These are phyloP conservation scores for Globisporangium middletonii DNA, from an alignment of 352 stramenopile species.

Conservation along the genomic window DNA sequence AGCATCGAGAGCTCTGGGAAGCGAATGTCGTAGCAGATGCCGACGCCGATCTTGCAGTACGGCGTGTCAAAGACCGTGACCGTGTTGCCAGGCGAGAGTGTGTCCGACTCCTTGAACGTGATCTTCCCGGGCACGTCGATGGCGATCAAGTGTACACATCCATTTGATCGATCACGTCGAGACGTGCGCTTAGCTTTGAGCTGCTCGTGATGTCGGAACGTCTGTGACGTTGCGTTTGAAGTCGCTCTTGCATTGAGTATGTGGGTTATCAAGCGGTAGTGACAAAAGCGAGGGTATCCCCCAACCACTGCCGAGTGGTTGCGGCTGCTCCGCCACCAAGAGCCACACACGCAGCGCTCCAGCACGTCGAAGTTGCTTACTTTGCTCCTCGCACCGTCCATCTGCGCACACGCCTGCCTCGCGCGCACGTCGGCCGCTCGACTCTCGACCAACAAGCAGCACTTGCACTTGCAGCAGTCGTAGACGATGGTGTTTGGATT, in stretches of 20 bases:
- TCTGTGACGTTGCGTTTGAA: too few species aligned
- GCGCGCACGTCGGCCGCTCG: too few species aligned
- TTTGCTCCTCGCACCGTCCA: too few species aligned
- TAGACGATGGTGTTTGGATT: constrained; percentile 61
- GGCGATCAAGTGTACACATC: constrained; percentile 97
- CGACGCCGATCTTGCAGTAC: constrained; percentile 94
- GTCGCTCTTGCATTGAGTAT: too few species aligned
- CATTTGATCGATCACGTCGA: too few species aligned
- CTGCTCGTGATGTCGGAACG: too few species aligned
- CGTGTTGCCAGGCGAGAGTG: constrained; percentile 90
- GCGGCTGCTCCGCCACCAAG: too few species aligned
- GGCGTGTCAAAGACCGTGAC: constrained; percentile 85
- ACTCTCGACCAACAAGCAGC: too few species aligned
- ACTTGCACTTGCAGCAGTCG: background rate
- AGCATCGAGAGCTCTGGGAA: constrained; percentile 99
- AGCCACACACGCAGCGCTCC: background rate
- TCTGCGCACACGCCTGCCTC: too few species aligned
- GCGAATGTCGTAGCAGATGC: constrained; percentile 99
- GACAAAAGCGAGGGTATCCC: background rate
- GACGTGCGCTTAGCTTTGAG: too few species aligned
- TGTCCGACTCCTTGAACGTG: constrained; percentile 99
- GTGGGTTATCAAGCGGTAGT: background rate
- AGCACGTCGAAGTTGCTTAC: too few species aligned
- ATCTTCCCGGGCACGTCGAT: constrained; percentile 99
- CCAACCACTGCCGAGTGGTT: background rate